Base-by-base conservation (phyloP, 306 rosid species). In the Ochetophila trinervis region DNA sequence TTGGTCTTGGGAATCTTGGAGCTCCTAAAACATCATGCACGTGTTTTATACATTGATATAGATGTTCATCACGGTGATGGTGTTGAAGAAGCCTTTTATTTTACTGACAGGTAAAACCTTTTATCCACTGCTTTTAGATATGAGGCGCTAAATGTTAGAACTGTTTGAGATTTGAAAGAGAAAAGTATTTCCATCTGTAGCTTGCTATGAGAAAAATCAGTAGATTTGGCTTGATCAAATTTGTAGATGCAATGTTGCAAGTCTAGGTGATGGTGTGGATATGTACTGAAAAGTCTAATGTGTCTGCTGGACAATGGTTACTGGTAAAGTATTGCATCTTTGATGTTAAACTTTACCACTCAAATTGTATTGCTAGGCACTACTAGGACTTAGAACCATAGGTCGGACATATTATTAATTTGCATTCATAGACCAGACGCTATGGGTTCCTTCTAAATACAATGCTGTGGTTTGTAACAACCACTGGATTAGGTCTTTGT, bases 21-120 rank as follows among this genome's bases (percentile, higher is more conserved):
- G 79, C 99, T 93, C 72, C 90, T 93, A 47, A 93, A 93, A 78
- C 71, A 84, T 73, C 99, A 93, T 75, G 75, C 99, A 42, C 97
- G 99, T n/a, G 97, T 93, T 73, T 78, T 93, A 58, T 93, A 93
- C 68, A 86, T 93, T 70, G 99, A 93, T 78, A 93, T 93, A 74
- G 99, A 93, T 50, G 99, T 93, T 74, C 99, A 93, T 83, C 99
- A 93, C 56, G 99, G 99, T 59, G 99, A 93, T 83, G 99, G 99
- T 17, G 99, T 93, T 7, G 99, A 93, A 81, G 99, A 93, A 87
- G 97, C 99, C 44, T 93, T 93, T 81, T 93, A 87, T 70, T 90
- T 87, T 78, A 93, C 99, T 68, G 97, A 93, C 80, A 89, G 99
- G 99, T 93, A 63, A 50, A 54, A n/a, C 69, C 74, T 68, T 47